Evolutionary conservation across 441 rosid genomes (phyloP), one percentile per base, ranked within the genome.

Genomic region (Metrosideros polymorpha): DNA sequence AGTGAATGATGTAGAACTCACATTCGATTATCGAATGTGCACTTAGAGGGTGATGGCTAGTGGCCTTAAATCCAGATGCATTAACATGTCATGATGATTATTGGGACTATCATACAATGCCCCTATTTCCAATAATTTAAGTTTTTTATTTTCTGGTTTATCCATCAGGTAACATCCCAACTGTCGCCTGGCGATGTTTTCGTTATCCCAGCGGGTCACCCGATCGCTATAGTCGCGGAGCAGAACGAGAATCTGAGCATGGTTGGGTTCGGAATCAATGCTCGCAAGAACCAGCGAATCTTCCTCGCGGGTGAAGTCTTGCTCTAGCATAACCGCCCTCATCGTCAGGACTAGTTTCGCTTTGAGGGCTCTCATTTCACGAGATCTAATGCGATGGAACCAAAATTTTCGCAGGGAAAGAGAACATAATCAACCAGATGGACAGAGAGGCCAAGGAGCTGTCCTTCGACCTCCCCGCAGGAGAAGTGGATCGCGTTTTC

Each of bases 251-350:
- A 92, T 71, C 83, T 91, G 43, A 55, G 50, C 2, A 42, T 86
- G 30, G 24, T 91, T 47, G 94, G 91, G 42, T 93, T 94, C 61
- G 91, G 92, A 51, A 86, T 93, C 75, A 86, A 90, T 77, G 94
- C 93, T 7, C 35, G 7, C 76, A 87, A 90, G 86, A 86, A 87
- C 89, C 84, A 89, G 71, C 91, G 94, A 86, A 90, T 91, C 89
- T 95, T 94, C 93, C 93, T 94, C 51, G 94, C 95, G 54, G 94
- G 94, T 92, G 63, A 35, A 66, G 77, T 19, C 77, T 19, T 12
- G 14, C 45, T 66, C 4, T 66, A 9, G 7, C 27, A 9, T 35
- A 66, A 24, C 45, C 27, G 27, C 45, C n/a, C n/a, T 66, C 79
- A 66, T 35, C 47, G 12, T 27, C 61, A 12, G 7, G 61, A 27